Evolutionary conservation across 1,139 yeast species (phyloP), one percentile per base, ranked within the genome.

Genomic region (Keqinozyma sinolaborantium): DNA sequence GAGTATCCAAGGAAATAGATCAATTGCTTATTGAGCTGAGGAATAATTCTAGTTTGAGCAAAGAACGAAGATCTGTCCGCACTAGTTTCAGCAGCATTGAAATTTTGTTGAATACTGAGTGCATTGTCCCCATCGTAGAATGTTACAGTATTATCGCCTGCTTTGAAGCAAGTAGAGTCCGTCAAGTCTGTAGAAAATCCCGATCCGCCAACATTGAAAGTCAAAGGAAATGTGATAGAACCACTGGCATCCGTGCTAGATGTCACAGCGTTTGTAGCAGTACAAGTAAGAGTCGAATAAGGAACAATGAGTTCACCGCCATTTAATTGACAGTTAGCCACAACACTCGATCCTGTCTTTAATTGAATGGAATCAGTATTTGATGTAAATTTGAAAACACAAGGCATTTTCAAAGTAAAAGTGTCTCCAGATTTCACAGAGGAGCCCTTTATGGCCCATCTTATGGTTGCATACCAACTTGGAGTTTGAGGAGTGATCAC

Each of bases 301-400:
- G 53, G 34, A 11, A 50, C 49, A 16, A 53, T 28, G 11, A 46
- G 23, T 20, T 52, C 59, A 14, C 65, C 65, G 11, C 44, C 31
- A 20, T 18, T 33, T 20, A 52, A 40, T 1, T 29, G 26, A 52
- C 68, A 61, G 5, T 51, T 51, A 3, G 68, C 68, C 33, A 44
- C 56, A 2, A 35, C 29, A 1, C 31, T 36, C 3, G 42, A 31
- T 9, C 47, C 47, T 0, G 44, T 59, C 5, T 29, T 25, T 26
- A 60, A 47, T 13, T 36, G 27, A 4, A 58, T 29, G 3, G 45
- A 23, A 5, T 36, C 4, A 13, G 44, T 24, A 5, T 42, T 16
- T 4, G 56, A 29, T 4, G 62, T 53, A 30, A 58, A 57, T 33
- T 56, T 57, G 37, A 47, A 60, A 3, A 56, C 65, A 44, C 60